Percentiles rank a stretch among this genome's conserved stretches.
phyloP scores from a whole-genome alignment of 2,329 filamentous ascomycete genomes.

The Fonsecaea monophora region DNA sequence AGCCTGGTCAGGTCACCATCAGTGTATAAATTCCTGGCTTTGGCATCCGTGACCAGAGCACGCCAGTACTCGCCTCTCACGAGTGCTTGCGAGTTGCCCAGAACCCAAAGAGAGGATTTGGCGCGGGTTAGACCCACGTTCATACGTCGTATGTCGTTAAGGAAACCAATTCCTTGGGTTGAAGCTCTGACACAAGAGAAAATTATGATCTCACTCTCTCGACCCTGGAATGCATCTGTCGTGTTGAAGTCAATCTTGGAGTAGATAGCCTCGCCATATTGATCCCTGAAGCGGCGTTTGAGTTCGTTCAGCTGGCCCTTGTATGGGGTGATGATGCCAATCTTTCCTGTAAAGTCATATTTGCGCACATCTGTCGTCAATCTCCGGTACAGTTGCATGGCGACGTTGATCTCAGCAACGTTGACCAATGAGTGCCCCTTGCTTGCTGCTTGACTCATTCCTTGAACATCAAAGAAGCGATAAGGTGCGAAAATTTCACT shows the following conservation, averaged over 20 bases:
- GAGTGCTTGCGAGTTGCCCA: conserved; percentile 88
- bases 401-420: conserved; percentile 81
- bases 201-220: conserved; percentile 97
- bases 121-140: conserved; percentile 97
- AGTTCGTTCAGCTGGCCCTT: conserved; percentile 89
- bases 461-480: conserved; percentile 94
- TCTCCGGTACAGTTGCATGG: conserved; percentile 81
- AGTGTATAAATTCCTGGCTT: conserved; percentile 75
- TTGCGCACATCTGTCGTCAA: conserved; percentile 74
- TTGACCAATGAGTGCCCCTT: conserved; percentile 92
- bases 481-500: conserved; percentile 85
- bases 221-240: conserved; percentile 95
- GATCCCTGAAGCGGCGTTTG: conserved; percentile 72
- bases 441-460: conserved; percentile 79
- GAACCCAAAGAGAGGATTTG: conserved; percentile 94
- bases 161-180: conserved; percentile 93
- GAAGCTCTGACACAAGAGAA: conserved; percentile 97
- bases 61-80: conserved; percentile 90
- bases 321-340: conserved; percentile 97
- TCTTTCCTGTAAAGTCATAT: conserved; percentile 77
- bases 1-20: conserved; percentile 66
- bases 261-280: conserved; percentile 76
- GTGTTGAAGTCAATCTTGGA: conserved; percentile 95
- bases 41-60: conserved; percentile 82
- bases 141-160: conserved; percentile 98